Base-by-base conservation (phyloP, 495 filamentous ascomycete species). In the Elaphomyces granulatus region DNA sequence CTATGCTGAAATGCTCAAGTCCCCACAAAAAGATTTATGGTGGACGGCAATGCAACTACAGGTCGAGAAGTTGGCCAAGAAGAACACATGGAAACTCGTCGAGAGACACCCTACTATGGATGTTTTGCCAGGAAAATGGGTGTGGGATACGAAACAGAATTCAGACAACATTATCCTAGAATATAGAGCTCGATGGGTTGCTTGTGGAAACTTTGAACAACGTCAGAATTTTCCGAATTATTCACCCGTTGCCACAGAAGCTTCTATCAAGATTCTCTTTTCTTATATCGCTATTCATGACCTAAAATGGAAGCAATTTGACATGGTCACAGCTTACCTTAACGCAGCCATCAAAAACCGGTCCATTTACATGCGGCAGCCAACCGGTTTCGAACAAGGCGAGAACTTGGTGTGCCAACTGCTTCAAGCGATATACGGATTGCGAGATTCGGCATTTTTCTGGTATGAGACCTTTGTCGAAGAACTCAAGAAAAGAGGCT, bases 71-170 rank as follows among this genome's bases (percentile, higher is more conserved):
- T 15, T 38, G 8, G 17, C 21, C 8, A 23, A 38, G 8, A 39
- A 39, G 3, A 16, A 39, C 2, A 39, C 37, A n/a, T 39, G 37
- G 21, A 39, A 1, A 3, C 15, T 39, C 2, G 17, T 39, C 12
- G n/a, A n/a, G n/a, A n/a, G n/a, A n/a, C 8, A 8, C 2, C 20
- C 2, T 4, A 15, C 37, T 3, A 31, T 31, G 10, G 37, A 39
- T 39, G 18, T 31, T 15, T 14, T 39, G n/a, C 37, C 37, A 2
- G 37, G 37, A 2, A 39, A 39, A 39, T 39, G 10, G 21, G 37
- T 39, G 12, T 39, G 19, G 12, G 21, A 39, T 17, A 6, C 17
- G 2, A 39, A 39, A 31, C 32, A 21, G 2, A 8, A 30, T 7
- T 4, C 20, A 15, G 37, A 39, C n/a, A 30, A 30, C 21, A 31